Percentiles rank a stretch among this genome's conserved stretches.
These are phyloP conservation scores for Kuraishia piskuri DNA, from an alignment of 805 yeast species.

Conservation along the genomic window DNA sequence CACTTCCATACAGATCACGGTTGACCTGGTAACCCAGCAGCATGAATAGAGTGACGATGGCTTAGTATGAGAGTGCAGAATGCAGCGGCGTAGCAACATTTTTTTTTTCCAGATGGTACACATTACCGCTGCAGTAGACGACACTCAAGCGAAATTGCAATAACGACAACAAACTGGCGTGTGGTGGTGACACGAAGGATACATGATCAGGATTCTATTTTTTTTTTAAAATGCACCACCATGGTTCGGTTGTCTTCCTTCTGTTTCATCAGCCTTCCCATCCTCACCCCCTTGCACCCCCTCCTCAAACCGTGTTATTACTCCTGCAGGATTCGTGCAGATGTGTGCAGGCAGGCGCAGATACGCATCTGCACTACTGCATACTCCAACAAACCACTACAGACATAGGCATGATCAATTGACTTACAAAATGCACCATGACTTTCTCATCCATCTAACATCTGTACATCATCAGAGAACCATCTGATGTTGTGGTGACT, in stretches of 20 bases:
- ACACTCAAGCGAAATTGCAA: no score
- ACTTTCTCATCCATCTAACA: background rate
- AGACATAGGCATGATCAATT: background rate
- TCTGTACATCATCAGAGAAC: no score
- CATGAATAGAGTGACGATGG: background rate
- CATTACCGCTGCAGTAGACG: no score
- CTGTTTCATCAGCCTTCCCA: background rate
- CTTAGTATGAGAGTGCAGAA: background rate
- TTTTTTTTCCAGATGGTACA: no score
- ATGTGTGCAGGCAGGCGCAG: no score
- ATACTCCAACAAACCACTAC: background rate
- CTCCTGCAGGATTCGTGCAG: background rate
- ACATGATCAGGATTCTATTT: no score
- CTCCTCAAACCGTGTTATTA: background rate
- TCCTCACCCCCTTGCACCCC: background rate
- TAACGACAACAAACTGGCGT: no score
- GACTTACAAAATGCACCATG: background rate
- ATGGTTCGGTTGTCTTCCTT: no score
- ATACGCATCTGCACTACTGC: background rate
- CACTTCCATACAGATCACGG: background rate
- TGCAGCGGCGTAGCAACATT: background rate
- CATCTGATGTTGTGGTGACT: no score
- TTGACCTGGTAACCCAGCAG: background rate
- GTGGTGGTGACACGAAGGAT: no score
- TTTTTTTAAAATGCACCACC: no score